These are phyloP conservation scores for Torulaspora maleeae DNA, from an alignment of 805 yeast genomes.

Conservation along the genomic window DNA sequence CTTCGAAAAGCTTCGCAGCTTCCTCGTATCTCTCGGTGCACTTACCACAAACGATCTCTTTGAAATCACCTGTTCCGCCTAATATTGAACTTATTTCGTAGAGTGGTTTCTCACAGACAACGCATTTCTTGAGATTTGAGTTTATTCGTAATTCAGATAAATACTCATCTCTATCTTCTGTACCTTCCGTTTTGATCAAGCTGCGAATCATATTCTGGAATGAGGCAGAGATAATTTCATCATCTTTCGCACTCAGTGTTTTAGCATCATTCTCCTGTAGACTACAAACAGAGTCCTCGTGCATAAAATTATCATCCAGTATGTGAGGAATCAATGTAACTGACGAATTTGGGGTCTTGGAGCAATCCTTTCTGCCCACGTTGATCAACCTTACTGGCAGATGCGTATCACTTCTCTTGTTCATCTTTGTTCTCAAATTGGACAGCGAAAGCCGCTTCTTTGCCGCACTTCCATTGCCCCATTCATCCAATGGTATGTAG, in stretches of 20 bases:
- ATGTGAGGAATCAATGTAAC: constrained; percentile 15
- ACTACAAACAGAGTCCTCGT: constrained; percentile 1
- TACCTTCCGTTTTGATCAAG: constrained; percentile 14
- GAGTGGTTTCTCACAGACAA: constrained; percentile 65
- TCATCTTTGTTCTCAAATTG: constrained; percentile 26
- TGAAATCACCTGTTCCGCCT: constrained; percentile 28
- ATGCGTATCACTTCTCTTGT: constrained; percentile 19
- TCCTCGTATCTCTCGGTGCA: constrained; percentile 57
- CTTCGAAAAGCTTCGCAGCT: constrained; percentile 39
- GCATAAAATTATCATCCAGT: constrained; percentile 6
- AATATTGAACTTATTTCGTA: constrained; percentile 49
- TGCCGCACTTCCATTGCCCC: not conserved
- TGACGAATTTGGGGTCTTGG: constrained; percentile 11
- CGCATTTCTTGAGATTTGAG: constrained; percentile 42
- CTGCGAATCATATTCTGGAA: constrained; percentile 18
- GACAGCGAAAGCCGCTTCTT: constrained; percentile 29
- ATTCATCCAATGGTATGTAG: constrained; percentile 23
- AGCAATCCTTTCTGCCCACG: not conserved
- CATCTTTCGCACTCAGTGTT: not conserved
- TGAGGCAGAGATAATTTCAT: constrained; percentile 9
- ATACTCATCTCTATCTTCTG: constrained; percentile 22
- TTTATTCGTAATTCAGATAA: constrained; percentile 16
- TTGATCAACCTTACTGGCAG: constrained; percentile 26
- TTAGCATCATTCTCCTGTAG: constrained; percentile 5
- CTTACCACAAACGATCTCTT: constrained; percentile 58